These are phyloP conservation scores for Citrus glauca DNA, from an alignment of 345 rosid species.

Conservation along the genomic window DNA sequence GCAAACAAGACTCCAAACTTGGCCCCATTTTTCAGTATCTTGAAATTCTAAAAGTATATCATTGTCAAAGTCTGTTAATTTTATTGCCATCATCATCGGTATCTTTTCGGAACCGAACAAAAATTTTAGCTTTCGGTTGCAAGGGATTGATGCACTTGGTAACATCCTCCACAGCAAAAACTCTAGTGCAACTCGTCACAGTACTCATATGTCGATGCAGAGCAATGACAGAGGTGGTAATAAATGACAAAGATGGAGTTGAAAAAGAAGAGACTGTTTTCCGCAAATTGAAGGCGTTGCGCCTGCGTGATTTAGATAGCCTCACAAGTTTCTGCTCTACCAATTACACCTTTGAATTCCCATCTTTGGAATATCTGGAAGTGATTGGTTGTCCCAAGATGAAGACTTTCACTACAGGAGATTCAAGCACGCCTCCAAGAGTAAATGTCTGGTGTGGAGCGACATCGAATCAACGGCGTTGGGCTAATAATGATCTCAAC, in stretches of 20 bases:
- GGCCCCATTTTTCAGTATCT: conserved; percentile 1
- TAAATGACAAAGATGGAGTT: neutral
- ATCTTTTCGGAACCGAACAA: conserved; percentile 8
- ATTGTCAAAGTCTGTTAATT: neutral
- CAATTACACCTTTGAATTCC: neutral
- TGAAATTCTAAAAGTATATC: neutral
- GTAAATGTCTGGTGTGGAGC: neutral
- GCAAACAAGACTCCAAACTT: neutral
- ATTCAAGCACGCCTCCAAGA: neutral
- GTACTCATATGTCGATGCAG: too few relatives aligned
- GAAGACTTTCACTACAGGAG: neutral
- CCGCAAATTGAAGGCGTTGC: neutral
- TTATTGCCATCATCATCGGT: neutral
- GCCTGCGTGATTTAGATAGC: fast-evolving
- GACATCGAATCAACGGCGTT: fast-evolving
- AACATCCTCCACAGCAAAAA: too few relatives aligned
- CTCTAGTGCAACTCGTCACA: too few relatives aligned
- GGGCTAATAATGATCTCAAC: neutral
- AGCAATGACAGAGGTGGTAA: neutral
- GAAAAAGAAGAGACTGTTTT: neutral
- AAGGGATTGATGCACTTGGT: neutral
- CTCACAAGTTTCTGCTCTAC: conserved; percentile 1
- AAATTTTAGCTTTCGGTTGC: neutral
- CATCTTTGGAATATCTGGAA: neutral
- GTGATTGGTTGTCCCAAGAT: neutral